Percentiles rank a stretch among this genome's conserved stretches.
Conservation (phyloP, 129 eudicot species). For the Helichrysum umbraculigerum region DNA sequence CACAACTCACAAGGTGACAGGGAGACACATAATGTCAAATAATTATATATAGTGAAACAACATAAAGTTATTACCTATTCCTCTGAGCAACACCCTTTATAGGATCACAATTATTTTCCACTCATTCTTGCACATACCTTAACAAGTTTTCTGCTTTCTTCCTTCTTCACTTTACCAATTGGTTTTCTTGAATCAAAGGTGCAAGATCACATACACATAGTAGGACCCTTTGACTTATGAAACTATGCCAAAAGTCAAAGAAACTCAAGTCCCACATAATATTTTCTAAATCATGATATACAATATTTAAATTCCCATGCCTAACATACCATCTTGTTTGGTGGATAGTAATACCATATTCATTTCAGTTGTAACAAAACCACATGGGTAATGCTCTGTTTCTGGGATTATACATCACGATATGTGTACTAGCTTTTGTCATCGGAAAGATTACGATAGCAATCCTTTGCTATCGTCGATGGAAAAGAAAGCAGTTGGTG, state of each 20-base stretch:
- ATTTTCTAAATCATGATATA: constrained; percentile 1
- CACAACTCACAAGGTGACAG: constrained; percentile 11
- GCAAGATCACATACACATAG: constrained; percentile 12
- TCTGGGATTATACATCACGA: constrained; percentile 62
- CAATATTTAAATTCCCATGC: constrained; percentile 24
- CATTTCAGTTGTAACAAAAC: background rate
- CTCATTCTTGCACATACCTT: background rate
- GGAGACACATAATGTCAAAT: background rate
- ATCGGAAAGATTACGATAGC: constrained; percentile 73
- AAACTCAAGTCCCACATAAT: background rate
- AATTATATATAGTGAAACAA: background rate
- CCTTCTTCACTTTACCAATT: background rate
- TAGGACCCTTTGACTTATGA: constrained; percentile 12
- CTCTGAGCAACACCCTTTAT: background rate
- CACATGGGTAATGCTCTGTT: constrained; percentile 45
- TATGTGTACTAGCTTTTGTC: constrained; percentile 64
- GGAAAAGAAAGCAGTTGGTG: constrained; percentile 70
- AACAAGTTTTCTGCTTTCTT: background rate
- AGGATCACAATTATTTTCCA: constrained; percentile 16
- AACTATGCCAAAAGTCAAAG: constrained; percentile 26
- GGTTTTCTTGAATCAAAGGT: constrained; percentile 13
- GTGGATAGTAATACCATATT: background rate
- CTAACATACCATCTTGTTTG: constrained; percentile 11
- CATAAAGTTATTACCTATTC: constrained; percentile 19
- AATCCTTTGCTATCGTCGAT: constrained; percentile 63